A percentile compares a stretch with the other conserved stretches of the same genome.
phyloP scores from a whole-genome alignment of 345 rosid species.

The Gossypium mustelinum region DNA sequence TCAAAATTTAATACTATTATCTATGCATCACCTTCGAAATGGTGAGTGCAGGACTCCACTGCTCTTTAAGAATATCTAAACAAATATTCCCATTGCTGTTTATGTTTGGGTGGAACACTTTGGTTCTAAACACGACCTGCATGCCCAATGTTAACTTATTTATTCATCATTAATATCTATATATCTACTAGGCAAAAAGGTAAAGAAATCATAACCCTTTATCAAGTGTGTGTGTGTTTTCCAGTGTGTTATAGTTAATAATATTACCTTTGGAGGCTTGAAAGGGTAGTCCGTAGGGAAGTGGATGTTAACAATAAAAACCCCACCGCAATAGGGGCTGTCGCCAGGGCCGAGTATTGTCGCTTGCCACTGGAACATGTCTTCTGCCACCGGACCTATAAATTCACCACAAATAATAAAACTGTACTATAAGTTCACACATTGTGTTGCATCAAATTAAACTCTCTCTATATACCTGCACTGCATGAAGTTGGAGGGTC shows the following conservation, averaged over 20 bases:
- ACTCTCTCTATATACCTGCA: background rate
- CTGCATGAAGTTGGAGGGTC: constrained; percentile 18
- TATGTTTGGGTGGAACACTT: constrained; percentile 40
- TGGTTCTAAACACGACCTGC: constrained; percentile 44
- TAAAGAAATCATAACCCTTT: too few species aligned
- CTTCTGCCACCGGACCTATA: constrained; percentile 51
- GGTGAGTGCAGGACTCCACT: constrained; percentile 52
- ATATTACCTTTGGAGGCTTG: constrained; percentile 55
- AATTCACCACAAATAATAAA: constrained; percentile 10
- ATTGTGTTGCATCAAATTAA: background rate
- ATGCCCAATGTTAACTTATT: background rate
- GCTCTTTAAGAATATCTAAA: constrained; percentile 45
- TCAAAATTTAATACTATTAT: background rate
- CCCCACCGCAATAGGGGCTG: constrained; percentile 53
- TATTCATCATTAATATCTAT: background rate
- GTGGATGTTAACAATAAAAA: constrained; percentile 46
- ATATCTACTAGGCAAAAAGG: too few species aligned
- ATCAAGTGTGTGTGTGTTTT: too few species aligned
- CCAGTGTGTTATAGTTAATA: too few species aligned
- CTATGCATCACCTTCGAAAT: constrained; percentile 31
- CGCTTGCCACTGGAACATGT: constrained; percentile 64
- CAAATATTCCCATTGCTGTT: constrained; percentile 48
- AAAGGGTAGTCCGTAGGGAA: constrained; percentile 58
- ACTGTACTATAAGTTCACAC: background rate
- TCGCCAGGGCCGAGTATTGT: constrained; percentile 50